phyloP scores from a whole-genome alignment of 257 asterid genomes.

The Solanum peruvianum region DNA sequence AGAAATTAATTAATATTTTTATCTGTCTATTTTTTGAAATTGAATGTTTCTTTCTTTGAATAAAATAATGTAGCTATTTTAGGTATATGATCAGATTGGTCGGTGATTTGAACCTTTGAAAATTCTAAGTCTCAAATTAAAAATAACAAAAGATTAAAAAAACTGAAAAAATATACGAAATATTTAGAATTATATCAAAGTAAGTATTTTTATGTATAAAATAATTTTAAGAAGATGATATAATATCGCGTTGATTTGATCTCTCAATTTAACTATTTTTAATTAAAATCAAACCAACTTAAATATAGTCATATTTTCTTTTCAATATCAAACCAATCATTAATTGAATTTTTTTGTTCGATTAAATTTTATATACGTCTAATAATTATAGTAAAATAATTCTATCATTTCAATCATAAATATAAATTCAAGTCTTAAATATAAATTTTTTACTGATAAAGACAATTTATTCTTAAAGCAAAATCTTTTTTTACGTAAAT shows the following conservation, averaged over 20 bases:
- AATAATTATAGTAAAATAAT: neutral
- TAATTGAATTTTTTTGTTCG: fast-evolving
- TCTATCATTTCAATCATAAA: fast-evolving
- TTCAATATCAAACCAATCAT: no score
- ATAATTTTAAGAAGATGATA: no score
- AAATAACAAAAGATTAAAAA: no score
- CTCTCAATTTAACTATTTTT: no score
- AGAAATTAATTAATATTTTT: neutral
- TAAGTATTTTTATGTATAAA: no score
- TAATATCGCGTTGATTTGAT: no score
- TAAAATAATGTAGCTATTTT: no score
- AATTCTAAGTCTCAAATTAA: neutral
- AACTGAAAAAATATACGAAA: no score
- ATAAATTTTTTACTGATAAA: neutral
- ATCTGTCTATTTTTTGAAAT: neutral
- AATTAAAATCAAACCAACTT: no score
- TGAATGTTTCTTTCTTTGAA: neutral
- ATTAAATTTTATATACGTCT: no score
- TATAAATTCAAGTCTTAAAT: neutral
- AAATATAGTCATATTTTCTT: no score
- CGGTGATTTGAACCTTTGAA: neutral
- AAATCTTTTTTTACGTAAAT: neutral
- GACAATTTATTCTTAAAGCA: neutral
- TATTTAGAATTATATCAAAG: no score
- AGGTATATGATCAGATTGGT: neutral